Base-by-base conservation (phyloP, 768 basidiomycete species). In the Polyporus arcularius region DNA sequence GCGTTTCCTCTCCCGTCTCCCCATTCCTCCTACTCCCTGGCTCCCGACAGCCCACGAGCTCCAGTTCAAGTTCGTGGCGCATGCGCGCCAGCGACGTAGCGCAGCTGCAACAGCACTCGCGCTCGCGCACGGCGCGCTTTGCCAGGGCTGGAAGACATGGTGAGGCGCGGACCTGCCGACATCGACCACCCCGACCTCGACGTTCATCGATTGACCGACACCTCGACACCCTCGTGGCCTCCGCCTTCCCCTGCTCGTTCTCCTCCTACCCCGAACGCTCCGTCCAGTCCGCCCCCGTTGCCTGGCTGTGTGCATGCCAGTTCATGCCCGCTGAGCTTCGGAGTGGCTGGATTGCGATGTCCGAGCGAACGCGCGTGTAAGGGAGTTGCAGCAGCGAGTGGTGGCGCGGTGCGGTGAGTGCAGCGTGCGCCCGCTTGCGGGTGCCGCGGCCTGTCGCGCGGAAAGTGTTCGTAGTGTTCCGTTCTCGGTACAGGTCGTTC, bases 111-210 rank as follows among this genome's bases (percentile, higher is more conserved):
- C 64, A 38, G 58, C 50, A 55, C 57, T 63, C 48, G 57, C 62
- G 67, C 63, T 55, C 39, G 48, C 62, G 60, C 55, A 62, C 63
- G 61, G 62, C 65, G 65, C 61, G 63, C 63, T 59, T 65, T 65
- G 67, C 63, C 58, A 64, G 64, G 64, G 48, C 61, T 60, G 69
- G 63, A 67, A 66, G 67, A 71, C 70, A 66, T 63, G 67, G 66
- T 58, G 54, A 61, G 57, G 63, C 61, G 47, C 45, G 59, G 58
- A 58, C 43, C 51, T 55, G 47, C 55, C 45, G 55, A 65, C 50
- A 65, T 57, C 7, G 55, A 58, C 50, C 50, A 26, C 35, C 41
- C 55, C 57, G 35, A 53, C 46, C 56, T 31, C 18, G 3, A 45
- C 53, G 47, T 21, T 53, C 47, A 15, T 53, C 59, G 64, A 65